Percentiles rank a stretch among this genome's conserved stretches.
These are phyloP conservation scores for Powellomyces hirtus DNA, from an alignment of 192 early-diverging fungal species.

Conservation along the genomic window DNA sequence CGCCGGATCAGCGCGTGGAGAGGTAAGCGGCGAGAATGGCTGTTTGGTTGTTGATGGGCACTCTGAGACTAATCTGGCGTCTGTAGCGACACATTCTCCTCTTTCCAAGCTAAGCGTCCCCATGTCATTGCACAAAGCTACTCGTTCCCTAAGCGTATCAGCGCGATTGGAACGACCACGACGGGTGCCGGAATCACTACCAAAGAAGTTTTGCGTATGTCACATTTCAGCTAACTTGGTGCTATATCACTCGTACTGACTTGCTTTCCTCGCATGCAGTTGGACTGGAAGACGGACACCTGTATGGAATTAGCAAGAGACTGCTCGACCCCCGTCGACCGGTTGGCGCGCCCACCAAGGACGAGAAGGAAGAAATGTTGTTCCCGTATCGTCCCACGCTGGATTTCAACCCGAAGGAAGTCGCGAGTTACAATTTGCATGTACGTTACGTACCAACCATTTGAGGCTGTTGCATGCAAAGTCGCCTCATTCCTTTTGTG, in stretches of 20 bases:
- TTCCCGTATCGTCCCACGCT: slow-evolving; percentile 72
- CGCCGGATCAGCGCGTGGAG: slow-evolving; percentile 64
- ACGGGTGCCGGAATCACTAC: slow-evolving; percentile 85
- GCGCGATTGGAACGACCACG: slow-evolving; percentile 77
- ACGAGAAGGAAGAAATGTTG: slow-evolving; percentile 88
- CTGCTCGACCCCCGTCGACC: slow-evolving; percentile 86
- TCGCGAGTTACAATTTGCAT: slow-evolving; percentile 71
- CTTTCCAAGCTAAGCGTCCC: slow-evolving; percentile 66
- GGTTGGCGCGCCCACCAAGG: slow-evolving; percentile 54
- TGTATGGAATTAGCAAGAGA: slow-evolving; percentile 68
- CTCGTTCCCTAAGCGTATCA: slow-evolving; percentile 69
- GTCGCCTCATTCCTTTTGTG: too few species aligned
- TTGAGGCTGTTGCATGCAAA: too few species aligned
- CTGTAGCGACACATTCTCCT: slow-evolving; percentile 68
- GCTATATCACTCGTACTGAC: slow-evolving; percentile 16
- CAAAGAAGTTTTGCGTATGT: slow-evolving; percentile 73
- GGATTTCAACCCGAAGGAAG: slow-evolving; percentile 70
- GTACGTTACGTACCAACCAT: slow-evolving; percentile 33
- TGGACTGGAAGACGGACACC: slow-evolving; percentile 51
- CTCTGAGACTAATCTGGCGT: background rate
- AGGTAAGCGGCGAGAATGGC: slow-evolving; percentile 59
- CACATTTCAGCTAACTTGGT: slow-evolving; percentile 26
- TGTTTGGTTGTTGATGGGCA: too few species aligned
- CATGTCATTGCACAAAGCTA: slow-evolving; percentile 74
- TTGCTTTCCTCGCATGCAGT: too few species aligned